These are phyloP conservation scores for Chaetomium sp. DNA, from an alignment of 2,329 filamentous ascomycete genomes.

Conservation along the genomic window DNA sequence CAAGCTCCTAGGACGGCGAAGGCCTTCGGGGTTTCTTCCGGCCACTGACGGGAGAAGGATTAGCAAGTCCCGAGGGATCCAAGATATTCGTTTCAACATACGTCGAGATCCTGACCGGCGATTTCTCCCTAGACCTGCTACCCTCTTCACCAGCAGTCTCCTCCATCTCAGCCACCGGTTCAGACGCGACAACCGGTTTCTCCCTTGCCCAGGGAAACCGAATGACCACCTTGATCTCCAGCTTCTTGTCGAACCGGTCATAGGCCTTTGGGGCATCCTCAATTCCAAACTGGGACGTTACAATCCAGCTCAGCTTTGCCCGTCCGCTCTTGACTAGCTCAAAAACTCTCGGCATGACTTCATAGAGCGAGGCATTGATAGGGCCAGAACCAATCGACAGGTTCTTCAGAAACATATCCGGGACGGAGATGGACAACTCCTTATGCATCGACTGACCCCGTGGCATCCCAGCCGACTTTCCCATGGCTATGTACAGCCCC, in stretches of 20 bases:
- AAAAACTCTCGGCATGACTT: background rate
- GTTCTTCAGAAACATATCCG: background rate
- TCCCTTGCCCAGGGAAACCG: constrained; percentile 18
- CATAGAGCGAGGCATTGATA: background rate
- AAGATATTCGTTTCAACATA: background rate
- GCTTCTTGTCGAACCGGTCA: constrained; percentile 18
- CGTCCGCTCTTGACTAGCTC: constrained; percentile 19
- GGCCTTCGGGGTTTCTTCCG: background rate
- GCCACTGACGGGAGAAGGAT: background rate
- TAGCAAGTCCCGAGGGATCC: background rate
- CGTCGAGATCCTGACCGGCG: background rate
- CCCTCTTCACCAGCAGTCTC: background rate
- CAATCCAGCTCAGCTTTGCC: constrained; percentile 8
- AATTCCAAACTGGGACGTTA: constrained; percentile 8
- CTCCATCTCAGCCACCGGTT: background rate
- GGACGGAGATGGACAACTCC: constrained; percentile 5
- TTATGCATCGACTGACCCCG: background rate
- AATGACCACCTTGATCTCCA: constrained; percentile 22
- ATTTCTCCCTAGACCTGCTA: background rate
- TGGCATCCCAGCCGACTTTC: background rate
- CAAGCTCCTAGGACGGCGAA: background rate
- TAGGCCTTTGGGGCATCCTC: constrained; percentile 23
- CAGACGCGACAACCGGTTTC: background rate
- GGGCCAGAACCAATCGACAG: background rate
- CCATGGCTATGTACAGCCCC: background rate